Base-by-base conservation (phyloP, 257 asterid genomes). In the Solanum sitiens region DNA sequence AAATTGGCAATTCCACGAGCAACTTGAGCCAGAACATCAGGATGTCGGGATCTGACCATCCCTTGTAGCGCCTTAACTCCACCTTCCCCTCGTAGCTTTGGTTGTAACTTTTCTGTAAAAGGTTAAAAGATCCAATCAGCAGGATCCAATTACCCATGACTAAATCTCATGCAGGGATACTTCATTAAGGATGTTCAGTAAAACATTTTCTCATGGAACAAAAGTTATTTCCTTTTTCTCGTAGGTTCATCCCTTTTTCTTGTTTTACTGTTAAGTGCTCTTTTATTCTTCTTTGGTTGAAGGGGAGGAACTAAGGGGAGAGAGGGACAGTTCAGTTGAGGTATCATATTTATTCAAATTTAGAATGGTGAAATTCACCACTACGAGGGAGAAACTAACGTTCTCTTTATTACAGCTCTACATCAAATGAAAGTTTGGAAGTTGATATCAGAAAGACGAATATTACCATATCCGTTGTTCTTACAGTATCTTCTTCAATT, bases 1-100 rank as follows among this genome's bases (percentile, higher is more conserved):
- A 95, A 95, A 93, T 96, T 96, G 1, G 98, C 98, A 80, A 95
- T 93, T 83, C 98, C 98, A 63, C 98, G 98, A 86, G 98, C 98
- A 85, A 94, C 96, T 92, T 96, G 98, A 86, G 98, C 98, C 68
- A 96, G 95, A 91, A 96, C 98, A 87, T 95, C 98, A 56, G 96
- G 96, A 94, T 96, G 98, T 83, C 95, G 89, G 92, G 94, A 91
- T 88, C 93, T 91, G 50, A 95, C 96, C 98, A 96, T 94, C 77
- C 94, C 98, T 86, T 95, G 88, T 86, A 95, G 87, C 32, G 98
- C 98, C 87, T 92, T 92, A 56, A 95, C 89, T 80, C 98, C 98
- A 74, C 98, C 98, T 92, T 95, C 98, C 73, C 91, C 92, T 87
- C 98, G 91, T 59, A 96, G 91, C 91, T 89, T 92, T 63, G 83